Base-by-base conservation (phyloP, 1,284 basidiomycete genomes). In the Kalmanozyma brasiliensis region DNA sequence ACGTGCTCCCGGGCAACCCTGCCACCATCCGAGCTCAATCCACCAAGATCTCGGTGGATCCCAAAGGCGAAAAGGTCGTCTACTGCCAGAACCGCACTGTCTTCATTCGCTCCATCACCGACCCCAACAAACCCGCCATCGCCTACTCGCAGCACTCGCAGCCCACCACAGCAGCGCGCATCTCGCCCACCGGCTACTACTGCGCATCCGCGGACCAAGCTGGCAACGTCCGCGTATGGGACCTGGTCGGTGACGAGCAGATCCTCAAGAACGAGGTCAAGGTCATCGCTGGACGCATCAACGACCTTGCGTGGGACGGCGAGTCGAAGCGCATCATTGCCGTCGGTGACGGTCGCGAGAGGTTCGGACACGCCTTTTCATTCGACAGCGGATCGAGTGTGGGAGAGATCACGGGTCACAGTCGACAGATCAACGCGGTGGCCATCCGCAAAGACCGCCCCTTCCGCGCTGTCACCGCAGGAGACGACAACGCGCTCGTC, bases 221-320 rank as follows among this genome's bases (percentile, higher is more conserved):
- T 4, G 80, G 80, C 29, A 75, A 64, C 19, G 79, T 97, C 45
- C 88, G 91, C 53, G 86, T 98, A 20, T 98, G 95, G 95, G 96
- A 98, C 83, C 89, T 89, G 0, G 89, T 92, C 14, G 93, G 94
- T 30, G 89, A 90, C 64, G 93, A 96, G 71, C 90, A 93, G 74
- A 84, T 87, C 8, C 83, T 96, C 60, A 97, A 96, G 92, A 69
- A 68, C 33, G 58, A 80, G 40, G 56, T 73, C 77, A 91, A 88
- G 78, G 91, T 90, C 9, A 84, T 98, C 38, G 88, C 89, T 1
- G 94, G 93, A 3, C 87, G 87, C 55, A 88, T 98, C 76, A 94
- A 94, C 76, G 96, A 98, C 83, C 87, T 98, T 6, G 90, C 90
- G 19, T 98, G 94, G 94, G 96, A 98, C 79, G 91, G 91, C 4